Evolutionary conservation across 148 eudicot genomes (phyloP).

Genomic region (Simmondsia chinensis): DNA sequence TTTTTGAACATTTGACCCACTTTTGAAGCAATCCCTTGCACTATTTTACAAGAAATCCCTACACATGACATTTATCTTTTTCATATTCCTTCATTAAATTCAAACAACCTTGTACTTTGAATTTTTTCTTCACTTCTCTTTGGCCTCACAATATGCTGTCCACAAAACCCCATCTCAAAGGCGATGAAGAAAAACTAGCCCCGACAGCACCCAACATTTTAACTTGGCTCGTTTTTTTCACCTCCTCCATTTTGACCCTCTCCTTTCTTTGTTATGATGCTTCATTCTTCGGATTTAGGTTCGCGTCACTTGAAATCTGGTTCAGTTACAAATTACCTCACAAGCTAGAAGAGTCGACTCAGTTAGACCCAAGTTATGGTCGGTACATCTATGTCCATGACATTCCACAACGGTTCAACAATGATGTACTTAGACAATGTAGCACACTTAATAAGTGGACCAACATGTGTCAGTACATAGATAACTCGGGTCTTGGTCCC

Average conservation of each 20-base stretch:
- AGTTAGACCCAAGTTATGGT: conserved; percentile 35
- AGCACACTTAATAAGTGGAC: conserved; percentile 27
- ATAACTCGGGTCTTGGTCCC: conserved; percentile 51
- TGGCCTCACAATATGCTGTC: not conserved
- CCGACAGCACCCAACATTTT: no score
- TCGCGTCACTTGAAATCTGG: no score
- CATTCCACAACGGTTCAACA: conserved; percentile 43
- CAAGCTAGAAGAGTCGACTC: no score
- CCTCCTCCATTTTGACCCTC: not conserved
- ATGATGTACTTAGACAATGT: conserved; percentile 37
- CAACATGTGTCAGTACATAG: conserved; percentile 39
- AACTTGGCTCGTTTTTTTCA: conserved; percentile 2
- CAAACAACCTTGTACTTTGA: no score
- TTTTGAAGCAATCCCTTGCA: not conserved
- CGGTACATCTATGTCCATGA: conserved; percentile 54
- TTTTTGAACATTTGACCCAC: no score
- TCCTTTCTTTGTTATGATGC: not conserved
- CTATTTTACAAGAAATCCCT: not conserved
- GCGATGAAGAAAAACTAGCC: no score
- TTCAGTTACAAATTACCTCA: no score
- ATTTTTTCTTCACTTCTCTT: no score
- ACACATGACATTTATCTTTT: not conserved
- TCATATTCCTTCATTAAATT: conserved; percentile 1
- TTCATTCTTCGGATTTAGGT: no score
- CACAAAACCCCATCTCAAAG: not conserved